A percentile compares a stretch with the other conserved stretches of the same genome.
Conservation (phyloP, 768 basidiomycete genomes). For the Crassisporium funariophilum region DNA sequence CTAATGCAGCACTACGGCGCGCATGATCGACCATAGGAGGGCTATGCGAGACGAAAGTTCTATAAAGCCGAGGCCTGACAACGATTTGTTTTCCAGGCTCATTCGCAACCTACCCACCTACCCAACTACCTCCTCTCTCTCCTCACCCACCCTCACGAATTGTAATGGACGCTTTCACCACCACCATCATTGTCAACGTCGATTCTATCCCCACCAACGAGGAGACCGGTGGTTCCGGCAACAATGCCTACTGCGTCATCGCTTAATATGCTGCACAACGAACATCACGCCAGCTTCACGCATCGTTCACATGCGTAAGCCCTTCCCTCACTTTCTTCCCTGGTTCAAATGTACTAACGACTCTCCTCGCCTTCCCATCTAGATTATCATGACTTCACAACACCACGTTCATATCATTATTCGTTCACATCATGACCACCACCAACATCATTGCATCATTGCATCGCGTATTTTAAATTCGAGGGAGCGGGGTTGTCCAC, state of each 20-base stretch:
- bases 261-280: conserved; percentile 12
- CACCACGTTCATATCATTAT: conserved; percentile 2
- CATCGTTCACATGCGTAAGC: background rate
- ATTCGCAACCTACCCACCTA: background rate
- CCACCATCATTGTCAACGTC: conserved; percentile 14
- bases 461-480: background rate
- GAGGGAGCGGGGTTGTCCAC: background rate
- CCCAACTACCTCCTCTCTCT: no score
- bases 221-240: conserved; percentile 17
- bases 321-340: background rate
- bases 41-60: no score
- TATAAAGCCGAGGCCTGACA: background rate
- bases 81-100: background rate
- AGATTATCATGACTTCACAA: background rate
- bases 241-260: no score
- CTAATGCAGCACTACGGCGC: no score
- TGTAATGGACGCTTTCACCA: conserved; percentile 27
- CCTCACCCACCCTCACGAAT: background rate
- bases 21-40: no score
- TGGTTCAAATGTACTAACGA: background rate
- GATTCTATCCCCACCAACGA: conserved; percentile 19
- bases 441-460: background rate
- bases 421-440: background rate
- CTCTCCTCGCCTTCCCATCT: conserved; percentile 1
- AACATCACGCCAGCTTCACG: background rate